Conservation (phyloP, 352 stramenopile genomes). For the Pythium biforme region DNA sequence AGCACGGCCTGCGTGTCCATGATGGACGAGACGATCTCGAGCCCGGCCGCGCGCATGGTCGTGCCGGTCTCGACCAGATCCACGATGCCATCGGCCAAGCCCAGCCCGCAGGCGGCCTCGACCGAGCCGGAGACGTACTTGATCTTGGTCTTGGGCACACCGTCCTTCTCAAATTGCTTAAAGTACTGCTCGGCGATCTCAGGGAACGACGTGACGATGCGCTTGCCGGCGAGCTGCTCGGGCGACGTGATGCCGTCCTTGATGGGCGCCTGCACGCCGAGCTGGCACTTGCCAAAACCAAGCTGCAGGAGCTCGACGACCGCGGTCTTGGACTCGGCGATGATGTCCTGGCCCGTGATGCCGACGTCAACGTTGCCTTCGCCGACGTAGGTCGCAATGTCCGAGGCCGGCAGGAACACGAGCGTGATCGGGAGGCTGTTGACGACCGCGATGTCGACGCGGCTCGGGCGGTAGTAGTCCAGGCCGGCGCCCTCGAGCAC, state of each 20-base stretch:
- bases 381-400: conserved; percentile 98
- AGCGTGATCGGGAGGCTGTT: conserved; percentile 94
- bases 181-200: conserved; percentile 95
- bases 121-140: conserved; percentile 98
- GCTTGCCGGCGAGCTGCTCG: conserved; percentile 88
- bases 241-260: conserved; percentile 83
- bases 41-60: conserved; percentile 96
- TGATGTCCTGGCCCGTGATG: conserved; percentile 97
- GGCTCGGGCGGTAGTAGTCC: conserved; percentile 92
- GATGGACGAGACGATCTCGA: conserved; percentile 95
- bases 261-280: conserved; percentile 95
- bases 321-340: conserved; percentile 89
- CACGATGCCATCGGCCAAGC: conserved; percentile 97
- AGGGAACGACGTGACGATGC: conserved; percentile 98
- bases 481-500: conserved; percentile 96
- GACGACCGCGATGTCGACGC: conserved; percentile 93
- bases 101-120: conserved; percentile 96
- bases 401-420: conserved; percentile 95
- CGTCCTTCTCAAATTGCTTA: conserved; percentile 81
- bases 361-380: conserved; percentile 98
- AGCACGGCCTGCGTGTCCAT: conserved; percentile 92
- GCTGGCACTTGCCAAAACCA: conserved; percentile 95
- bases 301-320: conserved; percentile 93
- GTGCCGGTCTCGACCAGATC: conserved; percentile 99
- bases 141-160: conserved; percentile 78